A percentile compares a stretch with the other conserved stretches of the same genome.
These are phyloP conservation scores for Fusarium sp. DNA, from an alignment of 2,329 filamentous ascomycete genomes.

Conservation along the genomic window DNA sequence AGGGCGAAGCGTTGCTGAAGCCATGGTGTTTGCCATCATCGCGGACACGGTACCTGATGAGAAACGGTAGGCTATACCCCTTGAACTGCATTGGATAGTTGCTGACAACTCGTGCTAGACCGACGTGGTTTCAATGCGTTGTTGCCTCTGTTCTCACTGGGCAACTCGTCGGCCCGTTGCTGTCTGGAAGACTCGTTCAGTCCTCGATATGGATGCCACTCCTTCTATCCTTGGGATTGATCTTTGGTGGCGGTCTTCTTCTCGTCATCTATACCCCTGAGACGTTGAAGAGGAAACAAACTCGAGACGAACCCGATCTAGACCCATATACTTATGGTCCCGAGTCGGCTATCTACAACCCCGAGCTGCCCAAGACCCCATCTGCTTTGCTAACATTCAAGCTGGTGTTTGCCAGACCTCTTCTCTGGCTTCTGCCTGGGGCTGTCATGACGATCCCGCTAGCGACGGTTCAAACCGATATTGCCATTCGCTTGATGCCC, in stretches of 20 bases:
- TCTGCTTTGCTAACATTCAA: conserved; percentile 13
- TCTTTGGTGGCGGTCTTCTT: conserved; percentile 27
- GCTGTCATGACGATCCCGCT: conserved; percentile 39
- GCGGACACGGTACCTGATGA: conserved; percentile 31
- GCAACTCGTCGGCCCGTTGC: conserved; percentile 35
- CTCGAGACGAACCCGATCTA: neutral
- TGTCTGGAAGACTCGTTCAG: conserved; percentile 32
- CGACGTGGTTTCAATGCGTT: conserved; percentile 44
- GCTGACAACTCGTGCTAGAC: conserved; percentile 15
- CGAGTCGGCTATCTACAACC: neutral
- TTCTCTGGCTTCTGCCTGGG: conserved; percentile 41
- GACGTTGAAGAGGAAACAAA: conserved; percentile 20
- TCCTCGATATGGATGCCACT: conserved; percentile 38
- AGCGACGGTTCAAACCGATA: conserved; percentile 37
- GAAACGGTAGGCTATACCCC: conserved; percentile 25
- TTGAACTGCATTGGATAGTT: neutral
- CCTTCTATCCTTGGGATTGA: conserved; percentile 34
- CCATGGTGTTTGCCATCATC: conserved; percentile 46
- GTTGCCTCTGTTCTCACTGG: conserved; percentile 38
- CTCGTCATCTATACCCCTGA: conserved; percentile 40
- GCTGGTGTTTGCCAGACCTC: conserved; percentile 33
- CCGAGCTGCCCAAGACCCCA: neutral
- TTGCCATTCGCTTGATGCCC: conserved; percentile 43
- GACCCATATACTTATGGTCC: neutral
- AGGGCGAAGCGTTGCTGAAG: conserved; percentile 42